Evolutionary conservation across 2,329 filamentous ascomycete species (phyloP), one percentile per base, ranked within the genome.

Genomic region (Cladophialophora bantiana): DNA sequence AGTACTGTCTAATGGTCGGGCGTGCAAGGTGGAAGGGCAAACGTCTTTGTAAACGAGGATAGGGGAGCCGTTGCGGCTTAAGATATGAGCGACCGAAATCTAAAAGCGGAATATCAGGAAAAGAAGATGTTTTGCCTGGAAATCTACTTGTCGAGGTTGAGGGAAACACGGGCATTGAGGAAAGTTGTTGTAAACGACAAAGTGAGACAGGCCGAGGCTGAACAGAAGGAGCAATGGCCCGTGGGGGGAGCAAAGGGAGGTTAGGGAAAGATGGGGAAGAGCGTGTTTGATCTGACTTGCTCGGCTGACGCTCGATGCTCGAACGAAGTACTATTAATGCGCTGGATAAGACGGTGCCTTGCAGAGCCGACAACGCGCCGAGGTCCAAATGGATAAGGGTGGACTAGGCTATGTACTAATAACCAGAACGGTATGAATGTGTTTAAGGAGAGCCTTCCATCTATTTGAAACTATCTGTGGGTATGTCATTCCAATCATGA

Each of bases 311-410:
- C 45, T 31, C 12, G 18, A 50, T 3, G 20, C 18, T 10, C 45
- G 45, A 7, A 20, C 26, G 26, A 26, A 5, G 48, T n/a, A 20
- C 10, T 53, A 10, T 12, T 55, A 10, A 58, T 31, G 15, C 12
- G 34, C 10, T n/a, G 34, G n/a, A 42, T 20, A 7, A 26, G 35
- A 15, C 18, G n/a, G 59, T 55, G 32, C 59, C 50, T 54, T 62
- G 59, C 59, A 62, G 48, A 66, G 36, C 57, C 64, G 57, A 52
- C 15, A 7, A 20, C 20, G 38, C 58, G 58, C 64, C 64, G 57
- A 61, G 64, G 57, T 66, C 48, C 40, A 57, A 36, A 15, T 53
- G 4, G 18, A 1, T 53, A 26, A 50, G 20, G 20, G 18, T 18
- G 45, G 59, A 52, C n/a, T 18, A 20, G 55, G n/a, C 10, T 34